Conservation (phyloP, 768 basidiomycete genomes). For the Suillus subluteus region DNA sequence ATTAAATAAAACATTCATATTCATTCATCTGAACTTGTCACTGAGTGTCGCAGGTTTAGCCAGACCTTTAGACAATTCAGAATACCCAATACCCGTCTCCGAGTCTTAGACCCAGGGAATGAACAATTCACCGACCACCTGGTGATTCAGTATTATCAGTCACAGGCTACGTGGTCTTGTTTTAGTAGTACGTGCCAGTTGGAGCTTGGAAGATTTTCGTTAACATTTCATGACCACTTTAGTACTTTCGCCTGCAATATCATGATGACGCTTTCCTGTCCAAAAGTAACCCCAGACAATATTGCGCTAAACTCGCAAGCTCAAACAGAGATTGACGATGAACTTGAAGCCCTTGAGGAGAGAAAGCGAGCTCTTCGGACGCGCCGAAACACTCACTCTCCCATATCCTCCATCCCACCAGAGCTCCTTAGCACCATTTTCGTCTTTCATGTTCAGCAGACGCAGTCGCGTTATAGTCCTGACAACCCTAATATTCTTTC, state of each 20-base stretch:
- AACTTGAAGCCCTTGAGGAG: conserved; percentile 5
- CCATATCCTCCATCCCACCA: conserved; percentile 11
- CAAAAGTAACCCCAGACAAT: background rate
- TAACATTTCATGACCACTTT: background rate
- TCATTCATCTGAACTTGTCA: too few species aligned
- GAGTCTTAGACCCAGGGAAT: background rate
- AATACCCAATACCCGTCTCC: background rate
- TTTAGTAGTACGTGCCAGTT: background rate
- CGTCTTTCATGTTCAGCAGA: conserved; percentile 3
- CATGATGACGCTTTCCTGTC: background rate
- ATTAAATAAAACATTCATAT: too few species aligned
- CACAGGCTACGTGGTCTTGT: background rate
- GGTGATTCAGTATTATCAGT: background rate
- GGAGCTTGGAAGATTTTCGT: background rate
- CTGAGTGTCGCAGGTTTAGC: too few species aligned
- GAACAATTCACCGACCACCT: background rate
- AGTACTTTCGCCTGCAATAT: background rate
- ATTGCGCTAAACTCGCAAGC: background rate
- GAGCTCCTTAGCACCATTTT: conserved; percentile 14
- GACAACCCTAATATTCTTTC: background rate
- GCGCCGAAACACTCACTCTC: conserved; percentile 13
- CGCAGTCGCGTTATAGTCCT: background rate
- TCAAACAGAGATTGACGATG: conserved; percentile 12
- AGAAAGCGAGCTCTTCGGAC: conserved; percentile 10
- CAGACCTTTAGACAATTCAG: background rate